Conservation (phyloP, 2,329 filamentous ascomycete genomes). For the Colletotrichum camelliae region DNA sequence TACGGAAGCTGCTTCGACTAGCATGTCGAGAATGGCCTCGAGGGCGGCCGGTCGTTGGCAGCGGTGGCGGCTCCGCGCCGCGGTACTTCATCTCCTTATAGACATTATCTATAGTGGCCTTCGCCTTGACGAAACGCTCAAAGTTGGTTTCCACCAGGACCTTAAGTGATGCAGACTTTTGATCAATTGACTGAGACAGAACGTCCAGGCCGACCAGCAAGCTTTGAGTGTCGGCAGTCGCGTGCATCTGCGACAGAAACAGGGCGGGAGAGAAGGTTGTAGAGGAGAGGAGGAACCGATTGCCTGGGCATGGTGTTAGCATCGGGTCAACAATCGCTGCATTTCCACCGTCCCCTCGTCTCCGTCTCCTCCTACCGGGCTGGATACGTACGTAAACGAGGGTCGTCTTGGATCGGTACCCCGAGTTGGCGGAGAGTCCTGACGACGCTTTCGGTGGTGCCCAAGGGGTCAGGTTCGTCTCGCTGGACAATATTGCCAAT, state of each 20-base stretch:
- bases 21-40: conserved; percentile 68
- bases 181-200: conserved; percentile 90
- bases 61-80: conserved; percentile 58
- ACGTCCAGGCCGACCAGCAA: conserved; percentile 83
- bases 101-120: conserved; percentile 97
- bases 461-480: conserved; percentile 92
- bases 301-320: conserved; percentile 56
- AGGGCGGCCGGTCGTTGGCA: conserved; percentile 35
- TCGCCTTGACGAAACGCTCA: conserved; percentile 95
- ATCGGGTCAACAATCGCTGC: background rate
- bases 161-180: conserved; percentile 96
- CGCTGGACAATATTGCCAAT: conserved; percentile 82
- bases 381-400: conserved; percentile 68
- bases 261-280: conserved; percentile 93
- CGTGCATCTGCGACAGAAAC: conserved; percentile 92
- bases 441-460: conserved; percentile 87
- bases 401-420: conserved; percentile 83
- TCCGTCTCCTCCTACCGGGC: background rate
- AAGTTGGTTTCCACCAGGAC: conserved; percentile 98
- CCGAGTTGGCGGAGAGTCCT: conserved; percentile 78
- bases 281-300: conserved; percentile 93
- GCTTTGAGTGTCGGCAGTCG: conserved; percentile 80
- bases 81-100: conserved; percentile 95
- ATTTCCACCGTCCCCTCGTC: background rate
- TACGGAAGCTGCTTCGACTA: conserved; percentile 71